Evolutionary conservation across 495 filamentous ascomycete species (phyloP).

Genomic region (Neurospora discreta): DNA sequence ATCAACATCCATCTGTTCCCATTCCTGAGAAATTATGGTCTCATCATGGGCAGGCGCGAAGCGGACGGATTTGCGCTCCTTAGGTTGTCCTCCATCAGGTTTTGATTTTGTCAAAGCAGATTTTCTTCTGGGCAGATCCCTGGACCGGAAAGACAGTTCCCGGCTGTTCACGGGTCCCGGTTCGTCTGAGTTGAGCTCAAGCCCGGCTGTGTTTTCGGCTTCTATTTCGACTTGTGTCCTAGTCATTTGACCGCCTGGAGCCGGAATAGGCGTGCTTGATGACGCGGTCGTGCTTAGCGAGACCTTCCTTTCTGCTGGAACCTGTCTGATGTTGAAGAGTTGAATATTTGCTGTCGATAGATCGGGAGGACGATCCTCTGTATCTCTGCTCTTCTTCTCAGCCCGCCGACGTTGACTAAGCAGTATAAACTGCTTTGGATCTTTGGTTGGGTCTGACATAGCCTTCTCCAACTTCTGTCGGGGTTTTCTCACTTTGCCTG

Average conservation of each 20-base stretch:
- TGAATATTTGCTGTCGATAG: neutral
- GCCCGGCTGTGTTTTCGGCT: neutral
- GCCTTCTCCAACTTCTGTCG: constrained; percentile 11
- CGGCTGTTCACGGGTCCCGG: neutral
- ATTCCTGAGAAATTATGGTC: constrained; percentile 6
- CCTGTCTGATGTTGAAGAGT: constrained; percentile 6
- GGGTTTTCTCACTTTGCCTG: constrained; percentile 13
- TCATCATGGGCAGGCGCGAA: constrained; percentile 22
- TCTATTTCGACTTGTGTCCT: neutral
- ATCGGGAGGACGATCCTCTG: constrained; percentile 18
- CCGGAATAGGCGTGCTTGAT: neutral
- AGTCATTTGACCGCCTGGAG: neutral
- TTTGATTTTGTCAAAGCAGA: neutral
- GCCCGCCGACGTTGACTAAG: constrained; percentile 10
- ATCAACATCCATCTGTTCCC: constrained; percentile 17
- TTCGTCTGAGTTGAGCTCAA: neutral
- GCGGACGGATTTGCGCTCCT: constrained; percentile 30
- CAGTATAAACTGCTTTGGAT: constrained; percentile 19
- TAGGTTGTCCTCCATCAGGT: neutral
- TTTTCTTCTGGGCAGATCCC: neutral
- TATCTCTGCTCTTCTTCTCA: constrained; percentile 12
- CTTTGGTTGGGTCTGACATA: constrained; percentile 25
- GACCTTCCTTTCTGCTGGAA: neutral
- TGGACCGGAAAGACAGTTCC: neutral
- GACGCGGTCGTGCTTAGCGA: neutral